Evolutionary conservation across 495 filamentous ascomycete species (phyloP), one percentile per base, ranked within the genome.

Genomic region (Trichoderma reesei): DNA sequence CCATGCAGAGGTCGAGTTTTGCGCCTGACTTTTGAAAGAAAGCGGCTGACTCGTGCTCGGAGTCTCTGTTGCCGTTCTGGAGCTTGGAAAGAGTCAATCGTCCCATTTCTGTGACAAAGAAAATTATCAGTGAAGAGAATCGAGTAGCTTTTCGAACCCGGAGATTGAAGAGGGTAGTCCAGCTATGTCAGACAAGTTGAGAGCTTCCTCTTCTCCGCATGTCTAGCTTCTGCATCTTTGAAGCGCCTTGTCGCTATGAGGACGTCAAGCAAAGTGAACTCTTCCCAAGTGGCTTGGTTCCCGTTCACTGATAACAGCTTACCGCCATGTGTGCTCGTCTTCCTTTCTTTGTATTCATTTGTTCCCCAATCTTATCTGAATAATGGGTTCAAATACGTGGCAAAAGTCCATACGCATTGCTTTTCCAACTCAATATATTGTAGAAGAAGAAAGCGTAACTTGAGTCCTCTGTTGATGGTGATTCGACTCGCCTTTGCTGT

Each of bases 61-160:
- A 26, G 4, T 14, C 13, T 9, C 26, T 13, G 51, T 56, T 31
- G 26, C 51, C 4, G 51, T 74, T 68, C 88, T 88, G 16, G 75
- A 75, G 3, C 86, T 84, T 44, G 73, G 63, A 6, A 74, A 70
- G 59, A 82, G 88, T 0, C 80, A 85, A 10, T 86, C 86, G 3
- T 86, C 86, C 66, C 81, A 81, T 37, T 88, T 79, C 80, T 80
- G 11, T 8, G 3, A 6, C 11, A 34, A 13, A 3, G 26, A 5
- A 11, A 44, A 39, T 0, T 20, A 18, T 9, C 1, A 26, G 5
- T 7, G 20, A 48, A 16, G 4, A 42, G 10, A 5, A 3, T 5
- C n/a, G 42, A n/a, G 6, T 46, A 16, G 13, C 1, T 6, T 1
- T 46, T 33, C 3, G 18, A 56, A 3, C 33, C 0, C 33, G 4